Conservation (phyloP, 2,329 filamentous ascomycete species). For the Myrmaecium sp. region DNA sequence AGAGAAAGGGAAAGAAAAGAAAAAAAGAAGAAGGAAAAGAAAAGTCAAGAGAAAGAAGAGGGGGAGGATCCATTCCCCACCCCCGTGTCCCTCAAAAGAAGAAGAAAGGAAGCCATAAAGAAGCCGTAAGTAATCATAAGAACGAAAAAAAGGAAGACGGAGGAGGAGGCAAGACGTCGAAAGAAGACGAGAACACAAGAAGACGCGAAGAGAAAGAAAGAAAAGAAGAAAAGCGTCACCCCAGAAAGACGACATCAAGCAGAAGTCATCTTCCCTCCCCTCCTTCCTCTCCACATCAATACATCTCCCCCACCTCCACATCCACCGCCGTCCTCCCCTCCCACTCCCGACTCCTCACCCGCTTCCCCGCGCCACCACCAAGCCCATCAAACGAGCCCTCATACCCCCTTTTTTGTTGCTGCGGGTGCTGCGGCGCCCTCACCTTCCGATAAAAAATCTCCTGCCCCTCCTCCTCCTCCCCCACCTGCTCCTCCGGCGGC, state of each 20-base stretch:
- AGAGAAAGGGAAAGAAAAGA: conserved; percentile 2
- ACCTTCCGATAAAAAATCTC: conserved; percentile 15
- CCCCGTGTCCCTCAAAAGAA: too few relatives aligned
- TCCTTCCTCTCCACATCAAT: neutral
- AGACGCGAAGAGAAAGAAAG: too few relatives aligned
- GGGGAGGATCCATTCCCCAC: too few relatives aligned
- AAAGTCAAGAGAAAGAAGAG: conserved; percentile 1
- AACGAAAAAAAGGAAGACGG: too few relatives aligned
- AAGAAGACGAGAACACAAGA: too few relatives aligned
- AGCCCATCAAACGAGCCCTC: conserved; percentile 7
- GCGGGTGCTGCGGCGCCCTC: neutral
- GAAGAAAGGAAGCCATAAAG: too few relatives aligned
- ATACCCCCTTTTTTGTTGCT: neutral
- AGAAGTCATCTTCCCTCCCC: neutral
- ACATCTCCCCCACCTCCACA: conserved; percentile 1
- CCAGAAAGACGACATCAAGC: neutral
- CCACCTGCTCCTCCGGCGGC: conserved; percentile 56
- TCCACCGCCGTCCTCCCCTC: too few relatives aligned
- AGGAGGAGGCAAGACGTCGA: too few relatives aligned
- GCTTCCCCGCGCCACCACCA: conserved; percentile 18
- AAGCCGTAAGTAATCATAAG: too few relatives aligned
- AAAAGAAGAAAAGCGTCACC: neutral
- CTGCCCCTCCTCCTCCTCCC: conserved; percentile 45
- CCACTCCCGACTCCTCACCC: conserved; percentile 13
- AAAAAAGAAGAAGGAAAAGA: neutral